A percentile compares a stretch with the other conserved stretches of the same genome.
Evolutionary conservation across 495 filamentous ascomycete species (phyloP).

Genomic region (Talaromyces nanjingensis): DNA sequence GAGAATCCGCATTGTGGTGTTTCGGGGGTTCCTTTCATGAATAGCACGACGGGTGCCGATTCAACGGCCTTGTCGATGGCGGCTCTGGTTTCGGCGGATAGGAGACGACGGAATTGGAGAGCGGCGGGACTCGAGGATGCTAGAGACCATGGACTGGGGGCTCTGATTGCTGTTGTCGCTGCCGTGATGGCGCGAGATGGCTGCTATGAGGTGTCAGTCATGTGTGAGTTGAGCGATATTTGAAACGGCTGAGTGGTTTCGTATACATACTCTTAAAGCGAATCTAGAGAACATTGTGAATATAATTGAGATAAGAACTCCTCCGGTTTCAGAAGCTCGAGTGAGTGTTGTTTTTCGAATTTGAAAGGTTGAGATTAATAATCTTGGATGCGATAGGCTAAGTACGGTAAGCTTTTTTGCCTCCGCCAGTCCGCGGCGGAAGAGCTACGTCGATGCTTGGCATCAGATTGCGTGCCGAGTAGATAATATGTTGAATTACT

Average conservation of each 20-base stretch:
- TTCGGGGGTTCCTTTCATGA: constrained; percentile 98
- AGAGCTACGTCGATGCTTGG: not conserved
- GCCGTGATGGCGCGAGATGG: constrained; percentile 2
- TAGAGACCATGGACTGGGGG: constrained; percentile 5
- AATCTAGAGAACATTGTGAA: constrained; percentile 3
- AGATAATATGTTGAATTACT: not conserved
- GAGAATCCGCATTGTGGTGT: constrained; percentile 98
- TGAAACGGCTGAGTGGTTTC: not conserved
- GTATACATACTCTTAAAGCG: not conserved
- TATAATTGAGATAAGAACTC: not conserved
- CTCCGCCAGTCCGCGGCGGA: not conserved
- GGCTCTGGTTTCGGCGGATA: constrained; percentile 67
- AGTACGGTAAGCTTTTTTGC: not conserved
- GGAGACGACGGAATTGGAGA: constrained; percentile 12
- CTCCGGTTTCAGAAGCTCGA: not conserved
- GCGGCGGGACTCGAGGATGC: constrained; percentile 1
- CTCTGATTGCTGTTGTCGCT: not conserved
- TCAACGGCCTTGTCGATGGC: constrained; percentile 84
- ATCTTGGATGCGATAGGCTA: not conserved
- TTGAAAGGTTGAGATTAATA: not conserved
- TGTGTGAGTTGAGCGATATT: not conserved
- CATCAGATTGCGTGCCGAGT: not conserved
- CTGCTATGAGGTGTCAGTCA: not conserved
- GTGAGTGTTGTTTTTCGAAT: not conserved
- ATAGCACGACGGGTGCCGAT: constrained; percentile 86